Base-by-base conservation (phyloP, 805 yeast genomes). In the Hanseniaspora meyeri region DNA sequence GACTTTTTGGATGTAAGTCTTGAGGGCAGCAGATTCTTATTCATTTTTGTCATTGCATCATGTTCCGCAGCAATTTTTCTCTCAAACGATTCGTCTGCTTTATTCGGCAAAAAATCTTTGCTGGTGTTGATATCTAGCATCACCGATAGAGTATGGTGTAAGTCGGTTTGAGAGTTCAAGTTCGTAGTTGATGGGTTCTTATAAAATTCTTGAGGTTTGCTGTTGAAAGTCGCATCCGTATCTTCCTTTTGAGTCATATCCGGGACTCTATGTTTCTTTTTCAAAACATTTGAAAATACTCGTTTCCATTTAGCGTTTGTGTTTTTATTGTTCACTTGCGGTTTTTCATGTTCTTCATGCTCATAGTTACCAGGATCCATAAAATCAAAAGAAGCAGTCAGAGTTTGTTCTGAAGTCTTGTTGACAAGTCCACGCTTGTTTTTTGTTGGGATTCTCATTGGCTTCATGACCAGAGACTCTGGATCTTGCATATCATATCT, bases 361-460 rank as follows among this genome's bases (percentile, higher is more conserved):
- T 55, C 51, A 31, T 42, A 19, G 7, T 53, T 27, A n/a, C n/a
- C 32, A 11, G 24, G 19, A 16, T 29, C n/a, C 17, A 38, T 20
- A 40, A 59, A 50, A 17, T 65, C 70, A 59, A 63, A 58, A 29
- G 62, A 64, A 16, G 71, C 67, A 1, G 68, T 67, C 20, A 69
- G 45, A 0, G 72, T 69, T 53, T 68, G 71, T 2, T 68, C 62
- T 1, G 71, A 68, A 49, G 63, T 60, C 55, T 69, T 69, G 51
- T 66, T 48, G 5, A 65, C 62, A 3, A 68, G 59, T 4, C 39
- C 49, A 19, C 49, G 32, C 34, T 32, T 42, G 36, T 34, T 42
- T 36, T 51, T 51, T 2, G 27, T 11, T 58, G 62, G 51, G 59
- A 65, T n/a, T 19, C 48, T 38, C 46, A 50, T 39, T 5, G 57